These are phyloP conservation scores for Phialophora verrucosa DNA, from an alignment of 2,329 filamentous ascomycete genomes.

Conservation along the genomic window DNA sequence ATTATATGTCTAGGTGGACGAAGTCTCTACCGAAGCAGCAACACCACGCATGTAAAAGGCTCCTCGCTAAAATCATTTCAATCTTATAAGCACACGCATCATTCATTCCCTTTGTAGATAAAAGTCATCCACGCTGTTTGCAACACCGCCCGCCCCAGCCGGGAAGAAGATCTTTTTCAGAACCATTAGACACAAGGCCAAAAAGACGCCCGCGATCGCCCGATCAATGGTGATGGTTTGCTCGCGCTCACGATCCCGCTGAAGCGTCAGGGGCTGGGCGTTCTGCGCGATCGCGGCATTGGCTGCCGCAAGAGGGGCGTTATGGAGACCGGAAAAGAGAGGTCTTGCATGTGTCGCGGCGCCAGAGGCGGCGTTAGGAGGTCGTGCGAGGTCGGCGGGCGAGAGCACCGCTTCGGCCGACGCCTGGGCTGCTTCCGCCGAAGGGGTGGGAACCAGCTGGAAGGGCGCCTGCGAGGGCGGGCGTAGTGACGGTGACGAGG, in stretches of 20 bases:
- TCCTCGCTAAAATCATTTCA: neutral
- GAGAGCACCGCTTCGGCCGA: conserved; percentile 32
- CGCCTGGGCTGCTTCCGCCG: conserved; percentile 33
- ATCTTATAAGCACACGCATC: neutral
- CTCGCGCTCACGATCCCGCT: conserved; percentile 13
- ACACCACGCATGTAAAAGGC: neutral
- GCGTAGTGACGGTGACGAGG: neutral
- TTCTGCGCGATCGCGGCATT: conserved; percentile 26
- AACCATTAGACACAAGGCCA: conserved; percentile 73
- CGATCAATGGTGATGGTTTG: conserved; percentile 73
- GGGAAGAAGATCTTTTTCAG: conserved; percentile 53
- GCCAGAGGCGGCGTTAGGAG: conserved; percentile 28
- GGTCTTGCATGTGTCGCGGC: conserved; percentile 53
- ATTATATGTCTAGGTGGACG: neutral
- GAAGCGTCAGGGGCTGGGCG: conserved; percentile 16
- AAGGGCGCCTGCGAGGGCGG: conserved; percentile 41
- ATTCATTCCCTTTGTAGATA: conserved; percentile 35
- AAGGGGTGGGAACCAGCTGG: conserved; percentile 31
- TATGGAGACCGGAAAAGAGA: conserved; percentile 25
- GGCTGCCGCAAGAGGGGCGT: conserved; percentile 28
- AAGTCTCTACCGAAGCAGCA: neutral
- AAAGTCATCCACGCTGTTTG: conserved; percentile 33
- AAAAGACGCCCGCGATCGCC: conserved; percentile 73
- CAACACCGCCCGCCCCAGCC: conserved; percentile 26
- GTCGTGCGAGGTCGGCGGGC: conserved; percentile 25